Percentiles rank a stretch among this genome's conserved stretches.
Conservation (phyloP, 257 asterid genomes). For the Nicotiana noctiflora region DNA sequence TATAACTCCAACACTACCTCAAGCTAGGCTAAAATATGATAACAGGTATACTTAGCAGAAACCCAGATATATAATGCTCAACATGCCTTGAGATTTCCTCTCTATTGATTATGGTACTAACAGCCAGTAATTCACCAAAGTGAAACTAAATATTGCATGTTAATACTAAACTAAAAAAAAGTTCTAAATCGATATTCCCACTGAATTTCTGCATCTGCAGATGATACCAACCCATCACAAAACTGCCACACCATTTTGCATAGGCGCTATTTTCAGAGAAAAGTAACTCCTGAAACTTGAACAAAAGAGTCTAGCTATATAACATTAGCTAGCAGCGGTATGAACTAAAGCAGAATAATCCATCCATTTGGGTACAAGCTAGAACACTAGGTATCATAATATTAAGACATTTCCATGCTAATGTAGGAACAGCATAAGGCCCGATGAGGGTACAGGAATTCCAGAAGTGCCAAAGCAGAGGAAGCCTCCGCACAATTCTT, state of each 20-base stretch:
- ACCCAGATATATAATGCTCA: too few relatives aligned
- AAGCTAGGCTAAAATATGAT: background rate
- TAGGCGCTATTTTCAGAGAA: background rate
- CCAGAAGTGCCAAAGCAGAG: background rate
- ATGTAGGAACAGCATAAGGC: background rate
- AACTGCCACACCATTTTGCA: background rate
- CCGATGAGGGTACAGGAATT: background rate
- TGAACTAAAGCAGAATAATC: background rate
- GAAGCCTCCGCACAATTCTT: conserved; percentile 3
- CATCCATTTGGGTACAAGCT: background rate
- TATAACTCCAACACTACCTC: background rate
- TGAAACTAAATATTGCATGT: too few relatives aligned
- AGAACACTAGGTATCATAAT: background rate
- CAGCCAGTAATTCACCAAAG: too few relatives aligned
- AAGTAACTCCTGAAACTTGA: background rate
- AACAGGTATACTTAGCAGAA: background rate
- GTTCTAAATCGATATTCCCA: background rate
- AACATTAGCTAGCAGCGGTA: background rate
- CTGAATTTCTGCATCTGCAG: background rate
- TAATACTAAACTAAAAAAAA: too few relatives aligned
- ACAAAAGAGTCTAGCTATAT: background rate
- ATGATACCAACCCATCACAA: background rate
- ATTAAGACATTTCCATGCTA: background rate
- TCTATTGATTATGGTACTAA: too few relatives aligned
- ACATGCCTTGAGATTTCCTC: too few relatives aligned